These are phyloP conservation scores for Vaccinium corymbosum DNA, from an alignment of 148 eudicot genomes.

Conservation along the genomic window DNA sequence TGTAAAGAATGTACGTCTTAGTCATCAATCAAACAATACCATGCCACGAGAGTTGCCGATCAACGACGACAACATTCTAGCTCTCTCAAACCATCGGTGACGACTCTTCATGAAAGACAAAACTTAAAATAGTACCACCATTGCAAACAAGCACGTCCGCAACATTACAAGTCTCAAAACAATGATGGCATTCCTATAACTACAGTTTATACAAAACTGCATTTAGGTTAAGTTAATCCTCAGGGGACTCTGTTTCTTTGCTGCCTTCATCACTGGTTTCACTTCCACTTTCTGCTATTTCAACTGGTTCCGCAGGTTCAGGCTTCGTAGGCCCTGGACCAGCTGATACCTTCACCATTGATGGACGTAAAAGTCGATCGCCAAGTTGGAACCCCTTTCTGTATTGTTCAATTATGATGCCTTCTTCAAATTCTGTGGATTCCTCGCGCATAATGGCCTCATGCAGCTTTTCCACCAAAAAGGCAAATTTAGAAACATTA, in stretches of 20 bases:
- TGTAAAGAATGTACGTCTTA: background rate
- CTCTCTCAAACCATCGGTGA: background rate
- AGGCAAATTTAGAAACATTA: background rate
- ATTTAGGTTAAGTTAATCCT: slow-evolving; percentile 8
- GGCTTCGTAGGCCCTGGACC: slow-evolving; percentile 78
- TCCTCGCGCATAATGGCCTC: slow-evolving; percentile 94
- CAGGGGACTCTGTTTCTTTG: slow-evolving; percentile 26
- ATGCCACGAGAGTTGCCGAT: background rate
- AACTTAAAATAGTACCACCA: background rate
- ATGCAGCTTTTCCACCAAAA: slow-evolving; percentile 56
- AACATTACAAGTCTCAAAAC: slow-evolving; percentile 6
- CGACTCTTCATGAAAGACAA: background rate
- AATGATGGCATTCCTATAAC: background rate
- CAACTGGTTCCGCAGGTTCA: slow-evolving; percentile 31
- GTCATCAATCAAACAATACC: background rate
- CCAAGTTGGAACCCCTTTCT: slow-evolving; percentile 75
- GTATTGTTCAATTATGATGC: slow-evolving; percentile 58
- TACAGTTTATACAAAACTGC: slow-evolving; percentile 18
- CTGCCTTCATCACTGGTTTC: slow-evolving; percentile 31
- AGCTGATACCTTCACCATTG: slow-evolving; percentile 93
- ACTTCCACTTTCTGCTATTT: slow-evolving; percentile 26
- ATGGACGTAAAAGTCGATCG: slow-evolving; percentile 75
- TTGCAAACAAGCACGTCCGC: background rate
- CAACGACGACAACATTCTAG: background rate
- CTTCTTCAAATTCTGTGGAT: slow-evolving; percentile 65